Evolutionary conservation across 805 yeast genomes (phyloP).

Genomic region (Candida incommunis): DNA sequence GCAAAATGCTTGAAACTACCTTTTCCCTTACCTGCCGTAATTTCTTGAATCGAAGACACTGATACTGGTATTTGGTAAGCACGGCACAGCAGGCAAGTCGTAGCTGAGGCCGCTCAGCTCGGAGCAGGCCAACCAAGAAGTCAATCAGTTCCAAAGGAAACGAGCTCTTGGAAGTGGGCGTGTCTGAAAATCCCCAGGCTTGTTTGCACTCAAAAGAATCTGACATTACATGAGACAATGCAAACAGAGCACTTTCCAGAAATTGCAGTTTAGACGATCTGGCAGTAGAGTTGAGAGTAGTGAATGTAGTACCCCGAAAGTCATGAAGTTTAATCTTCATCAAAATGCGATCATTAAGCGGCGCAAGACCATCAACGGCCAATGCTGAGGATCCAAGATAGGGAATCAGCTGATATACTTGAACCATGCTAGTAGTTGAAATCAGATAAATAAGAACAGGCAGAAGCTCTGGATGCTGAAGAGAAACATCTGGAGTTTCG

Average conservation of each 20-base stretch:
- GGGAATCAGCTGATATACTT: not conserved
- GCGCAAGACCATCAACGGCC: conserved; percentile 9
- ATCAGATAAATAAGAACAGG: conserved; percentile 5
- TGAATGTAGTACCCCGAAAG: not conserved
- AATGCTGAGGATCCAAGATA: conserved; percentile 4
- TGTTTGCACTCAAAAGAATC: conserved; percentile 3
- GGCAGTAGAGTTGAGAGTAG: conserved; percentile 4
- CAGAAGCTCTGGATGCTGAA: conserved; percentile 6
- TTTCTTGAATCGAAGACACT: conserved; percentile 1
- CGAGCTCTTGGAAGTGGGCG: not conserved
- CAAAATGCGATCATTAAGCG: conserved; percentile 7
- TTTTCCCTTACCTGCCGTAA: conserved; percentile 7
- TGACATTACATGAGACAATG: conserved; percentile 12
- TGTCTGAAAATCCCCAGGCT: conserved; percentile 4
- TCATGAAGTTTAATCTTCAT: not conserved
- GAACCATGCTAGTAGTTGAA: conserved; percentile 1
- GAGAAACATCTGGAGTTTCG: conserved; percentile 4
- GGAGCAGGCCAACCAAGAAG: conserved; percentile 9
- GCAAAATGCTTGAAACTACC: conserved; percentile 14
- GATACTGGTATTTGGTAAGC: conserved; percentile 12
- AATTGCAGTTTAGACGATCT: conserved; percentile 1
- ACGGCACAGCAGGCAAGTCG: conserved; percentile 14
- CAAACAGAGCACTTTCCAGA: conserved; percentile 12
- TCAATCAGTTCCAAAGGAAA: conserved; percentile 4
- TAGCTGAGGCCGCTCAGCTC: conserved; percentile 9